These are phyloP conservation scores for Metschnikowia noctiluminum DNA, from an alignment of 805 yeast genomes.

Conservation along the genomic window DNA sequence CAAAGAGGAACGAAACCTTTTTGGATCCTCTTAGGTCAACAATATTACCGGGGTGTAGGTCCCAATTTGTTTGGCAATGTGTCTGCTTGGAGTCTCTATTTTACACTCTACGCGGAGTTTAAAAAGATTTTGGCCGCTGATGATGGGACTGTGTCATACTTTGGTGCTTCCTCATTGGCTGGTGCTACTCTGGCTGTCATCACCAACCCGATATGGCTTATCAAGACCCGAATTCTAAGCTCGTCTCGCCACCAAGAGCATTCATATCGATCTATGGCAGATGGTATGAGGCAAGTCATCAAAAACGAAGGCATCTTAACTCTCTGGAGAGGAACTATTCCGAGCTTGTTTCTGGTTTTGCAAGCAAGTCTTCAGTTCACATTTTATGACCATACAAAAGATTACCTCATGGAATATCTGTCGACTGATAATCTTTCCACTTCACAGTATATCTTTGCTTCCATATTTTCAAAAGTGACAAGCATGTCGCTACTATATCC, in stretches of 20 bases:
- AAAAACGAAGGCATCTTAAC: slow-evolving; percentile 55
- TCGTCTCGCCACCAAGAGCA: slow-evolving; percentile 41
- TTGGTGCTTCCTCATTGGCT: slow-evolving; percentile 45
- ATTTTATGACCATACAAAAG: slow-evolving; percentile 75
- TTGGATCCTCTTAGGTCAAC: slow-evolving; percentile 6
- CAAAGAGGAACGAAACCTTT: slow-evolving; percentile 2
- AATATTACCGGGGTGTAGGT: slow-evolving; percentile 67
- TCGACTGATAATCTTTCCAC: slow-evolving; percentile 36
- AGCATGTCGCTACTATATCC: slow-evolving; percentile 77
- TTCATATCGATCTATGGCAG: slow-evolving; percentile 55
- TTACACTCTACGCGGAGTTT: slow-evolving; percentile 66
- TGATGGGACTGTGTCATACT: slow-evolving; percentile 26
- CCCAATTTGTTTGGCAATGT: slow-evolving; percentile 85
- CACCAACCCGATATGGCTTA: slow-evolving; percentile 94
- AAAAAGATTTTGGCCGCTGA: slow-evolving; percentile 30
- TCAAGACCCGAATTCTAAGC: slow-evolving; percentile 84
- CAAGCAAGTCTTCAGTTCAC: slow-evolving; percentile 91
- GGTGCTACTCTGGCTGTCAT: slow-evolving; percentile 72
- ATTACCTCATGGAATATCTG: slow-evolving; percentile 18
- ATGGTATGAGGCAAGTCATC: slow-evolving; percentile 51
- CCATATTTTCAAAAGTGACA: slow-evolving; percentile 64
- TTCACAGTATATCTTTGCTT: slow-evolving; percentile 58
- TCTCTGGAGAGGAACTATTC: slow-evolving; percentile 71
- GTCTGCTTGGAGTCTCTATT: slow-evolving; percentile 85
- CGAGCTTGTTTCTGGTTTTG: slow-evolving; percentile 75